These are phyloP conservation scores for Baudoinia panamericana DNA, from an alignment of 495 filamentous ascomycete genomes.

Conservation along the genomic window DNA sequence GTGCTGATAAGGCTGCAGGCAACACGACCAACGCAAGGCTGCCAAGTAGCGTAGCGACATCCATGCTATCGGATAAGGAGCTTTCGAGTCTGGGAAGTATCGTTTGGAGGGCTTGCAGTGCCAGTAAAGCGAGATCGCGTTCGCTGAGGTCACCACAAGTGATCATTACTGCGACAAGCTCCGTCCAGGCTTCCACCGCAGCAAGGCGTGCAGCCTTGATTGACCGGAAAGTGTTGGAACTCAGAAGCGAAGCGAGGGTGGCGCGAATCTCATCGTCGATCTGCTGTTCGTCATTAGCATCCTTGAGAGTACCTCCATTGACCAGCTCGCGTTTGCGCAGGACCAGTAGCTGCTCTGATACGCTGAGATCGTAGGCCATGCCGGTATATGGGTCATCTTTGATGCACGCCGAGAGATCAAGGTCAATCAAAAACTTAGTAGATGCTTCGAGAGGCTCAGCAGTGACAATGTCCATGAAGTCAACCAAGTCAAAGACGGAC, in stretches of 20 bases:
- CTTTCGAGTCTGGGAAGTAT: conserved; percentile 74
- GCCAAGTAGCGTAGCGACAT: conserved; percentile 59
- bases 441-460: conserved; percentile 37
- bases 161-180: conserved; percentile 64
- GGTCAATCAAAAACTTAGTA: conserved; percentile 42
- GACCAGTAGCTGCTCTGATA: conserved; percentile 49
- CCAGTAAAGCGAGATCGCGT: conserved; percentile 53
- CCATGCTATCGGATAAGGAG: conserved; percentile 48
- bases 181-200: conserved; percentile 61
- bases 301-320: conserved; percentile 36
- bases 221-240: conserved; percentile 35
- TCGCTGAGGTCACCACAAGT: conserved; percentile 61
- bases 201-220: conserved; percentile 43
- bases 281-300: conserved; percentile 43
- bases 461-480: conserved; percentile 68
- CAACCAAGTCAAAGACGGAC: conserved; percentile 82
- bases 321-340: conserved; percentile 40
- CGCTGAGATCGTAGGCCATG: conserved; percentile 44
- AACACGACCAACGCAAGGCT: conserved; percentile 64
- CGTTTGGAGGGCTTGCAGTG: conserved; percentile 71
- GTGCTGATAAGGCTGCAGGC: conserved; percentile 30
- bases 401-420: conserved; percentile 48
- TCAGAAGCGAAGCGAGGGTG: conserved; percentile 43
- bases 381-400: conserved; percentile 21
- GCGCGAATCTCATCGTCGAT: conserved; percentile 45